These are phyloP conservation scores for Cladophialophora psammophila DNA, from an alignment of 2,329 filamentous ascomycete species.

Conservation along the genomic window DNA sequence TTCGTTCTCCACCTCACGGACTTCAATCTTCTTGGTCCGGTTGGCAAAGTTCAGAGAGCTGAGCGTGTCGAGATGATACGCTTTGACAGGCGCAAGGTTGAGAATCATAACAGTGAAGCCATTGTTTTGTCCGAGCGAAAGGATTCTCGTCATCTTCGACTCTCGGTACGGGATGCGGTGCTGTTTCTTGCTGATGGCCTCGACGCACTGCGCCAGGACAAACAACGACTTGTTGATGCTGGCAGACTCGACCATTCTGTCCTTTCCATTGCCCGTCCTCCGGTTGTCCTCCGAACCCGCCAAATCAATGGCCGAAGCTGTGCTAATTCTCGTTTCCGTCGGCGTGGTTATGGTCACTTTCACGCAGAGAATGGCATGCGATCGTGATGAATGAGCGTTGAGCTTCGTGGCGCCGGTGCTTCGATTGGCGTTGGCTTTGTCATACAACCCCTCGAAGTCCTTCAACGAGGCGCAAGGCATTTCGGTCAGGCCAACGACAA, in stretches of 20 bases:
- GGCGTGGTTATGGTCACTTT: constrained; percentile 80
- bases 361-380: constrained; percentile 89
- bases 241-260: constrained; percentile 90
- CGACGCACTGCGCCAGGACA: constrained; percentile 91
- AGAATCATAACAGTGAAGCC: constrained; percentile 96
- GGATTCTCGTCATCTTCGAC: constrained; percentile 95
- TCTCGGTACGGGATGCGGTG: constrained; percentile 87
- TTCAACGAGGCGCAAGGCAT: constrained; percentile 82
- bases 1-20: constrained; percentile 94
- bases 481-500: constrained; percentile 86
- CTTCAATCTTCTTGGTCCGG: constrained; percentile 93
- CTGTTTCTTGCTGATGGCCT: constrained; percentile 82
- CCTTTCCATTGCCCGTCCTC: constrained; percentile 90
- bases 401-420: constrained; percentile 89
- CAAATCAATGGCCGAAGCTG: constrained; percentile 90
- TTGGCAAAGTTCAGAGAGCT: constrained; percentile 96
- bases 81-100: constrained; percentile 88
- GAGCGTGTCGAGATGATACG: constrained; percentile 91
- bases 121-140: constrained; percentile 92
- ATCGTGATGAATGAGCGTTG: constrained; percentile 88
- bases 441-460: constrained; percentile 88
- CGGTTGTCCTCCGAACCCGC: constrained; percentile 96
- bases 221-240: constrained; percentile 98
- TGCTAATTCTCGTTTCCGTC: constrained; percentile 75
- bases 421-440: constrained; percentile 88